phyloP scores from a whole-genome alignment of 1,139 yeast species.

The Geotrichum bryndzae region DNA sequence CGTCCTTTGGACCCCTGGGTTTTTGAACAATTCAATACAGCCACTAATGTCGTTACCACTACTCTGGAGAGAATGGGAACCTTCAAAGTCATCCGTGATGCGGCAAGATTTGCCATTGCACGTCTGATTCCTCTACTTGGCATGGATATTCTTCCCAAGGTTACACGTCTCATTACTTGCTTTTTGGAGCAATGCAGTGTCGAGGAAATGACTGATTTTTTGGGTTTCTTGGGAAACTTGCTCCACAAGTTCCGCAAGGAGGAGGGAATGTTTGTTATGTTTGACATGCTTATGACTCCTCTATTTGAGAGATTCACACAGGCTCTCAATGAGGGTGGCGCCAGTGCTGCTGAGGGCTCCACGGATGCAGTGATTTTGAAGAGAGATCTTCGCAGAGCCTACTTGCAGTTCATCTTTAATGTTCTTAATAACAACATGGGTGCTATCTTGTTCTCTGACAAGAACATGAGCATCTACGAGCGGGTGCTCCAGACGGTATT shows the following conservation, averaged over 20 bases:
- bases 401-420: constrained; percentile 61
- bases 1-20: constrained; percentile 26
- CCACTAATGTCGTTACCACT: constrained; percentile 77
- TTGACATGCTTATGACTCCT: constrained; percentile 69
- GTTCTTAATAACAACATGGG: constrained; percentile 73
- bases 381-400: constrained; percentile 56
- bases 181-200: constrained; percentile 60
- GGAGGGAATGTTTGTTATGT: constrained; percentile 62
- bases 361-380: constrained; percentile 40
- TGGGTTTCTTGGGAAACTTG: constrained; percentile 82
- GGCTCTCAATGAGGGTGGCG: constrained; percentile 44
- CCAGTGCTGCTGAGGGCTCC: constrained; percentile 32
- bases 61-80: constrained; percentile 71
- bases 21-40: constrained; percentile 55
- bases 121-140: constrained; percentile 75
- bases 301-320: constrained; percentile 60
- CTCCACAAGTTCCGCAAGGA: constrained; percentile 69
- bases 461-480: constrained; percentile 59
- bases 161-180: constrained; percentile 69
- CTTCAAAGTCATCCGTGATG: constrained; percentile 69
- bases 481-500: constrained; percentile 59
- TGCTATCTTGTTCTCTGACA: constrained; percentile 64
- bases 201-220: constrained; percentile 70
- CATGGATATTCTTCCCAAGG: constrained; percentile 47
- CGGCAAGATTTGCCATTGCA: constrained; percentile 81